Evolutionary conservation across 352 stramenopile genomes (phyloP), one percentile per base, ranked within the genome.

Genomic region (Phytopythium cucurbitacearum): DNA sequence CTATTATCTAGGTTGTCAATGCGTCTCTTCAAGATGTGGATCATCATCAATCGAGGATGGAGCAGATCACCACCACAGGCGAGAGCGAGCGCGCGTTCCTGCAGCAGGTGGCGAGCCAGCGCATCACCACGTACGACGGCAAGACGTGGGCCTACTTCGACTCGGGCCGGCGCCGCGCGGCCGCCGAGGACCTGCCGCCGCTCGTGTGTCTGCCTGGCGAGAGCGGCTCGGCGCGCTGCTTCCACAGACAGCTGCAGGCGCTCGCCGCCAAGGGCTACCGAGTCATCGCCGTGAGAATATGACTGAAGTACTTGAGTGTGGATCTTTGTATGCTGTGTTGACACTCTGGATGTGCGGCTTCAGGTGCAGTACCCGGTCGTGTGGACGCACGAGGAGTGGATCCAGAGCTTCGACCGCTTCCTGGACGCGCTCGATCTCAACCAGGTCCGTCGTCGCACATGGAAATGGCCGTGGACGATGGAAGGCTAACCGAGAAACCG

Each of bases 71-170:
- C 12, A 45, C 57, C n/a, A 37, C 59, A 13, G 58, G 60, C 47
- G 56, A 48, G 43, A 85, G 65, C 52, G 75, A 83, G 56, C 68
- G 65, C 21, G 59, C 59, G 33, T 91, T 91, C 60, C 48, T 88
- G 56, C 72, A 86, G 64, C 54, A 71, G 34, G 73, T 78, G 21
- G 73, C 81, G 13, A 67, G 73, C 36, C 81, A 89, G 57, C 76
- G 81, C 21, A 65, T 91, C 44, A 88, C 78, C 6, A 91, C 78
- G 13, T 89, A 89, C 53, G 81, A 91, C 37, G 78, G 74, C 21
- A 73, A 87, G 45, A 89, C 75, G 39, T 91, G 80, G 80, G 73
- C 85, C 57, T 89, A 86, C 59, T 91, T 76, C 53, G 80, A 91
- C 64, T 79, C 67, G 43, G 80, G 78, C 7, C 72, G 69, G 52